Evolutionary conservation across 148 eudicot genomes (phyloP).

Genomic region (Cornus controversa): DNA sequence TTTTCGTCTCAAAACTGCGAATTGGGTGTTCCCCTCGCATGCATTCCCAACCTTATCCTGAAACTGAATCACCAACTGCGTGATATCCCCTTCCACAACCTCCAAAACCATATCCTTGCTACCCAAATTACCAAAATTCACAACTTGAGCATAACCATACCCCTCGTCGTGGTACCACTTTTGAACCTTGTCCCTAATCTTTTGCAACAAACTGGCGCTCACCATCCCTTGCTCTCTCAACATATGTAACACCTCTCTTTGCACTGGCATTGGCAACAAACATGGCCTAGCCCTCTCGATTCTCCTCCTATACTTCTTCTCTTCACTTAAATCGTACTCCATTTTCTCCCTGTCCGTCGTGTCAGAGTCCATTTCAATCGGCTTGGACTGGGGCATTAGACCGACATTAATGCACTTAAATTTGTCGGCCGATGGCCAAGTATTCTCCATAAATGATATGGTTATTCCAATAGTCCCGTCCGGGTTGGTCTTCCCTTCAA

Average conservation of each 20-base stretch:
- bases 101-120: conserved; percentile 91
- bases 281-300: conserved; percentile 68
- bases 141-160: conserved; percentile 87
- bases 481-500: conserved; percentile 76
- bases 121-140: conserved; percentile 89
- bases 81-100: conserved; percentile 97
- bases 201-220: conserved; percentile 80
- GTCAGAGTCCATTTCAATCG: conserved; percentile 70
- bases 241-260: conserved; percentile 58
- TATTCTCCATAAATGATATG: conserved; percentile 65
- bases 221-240: conserved; percentile 62
- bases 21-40: conserved; percentile 79
- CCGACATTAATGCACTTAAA: conserved; percentile 88
- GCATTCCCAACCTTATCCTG: conserved; percentile 97
- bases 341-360: conserved; percentile 82
- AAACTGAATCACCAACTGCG: conserved; percentile 80
- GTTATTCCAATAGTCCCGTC: conserved; percentile 67
- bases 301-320: conserved; percentile 74
- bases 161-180: conserved; percentile 95
- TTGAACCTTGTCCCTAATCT: conserved; percentile 81
- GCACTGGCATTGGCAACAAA: conserved; percentile 61
- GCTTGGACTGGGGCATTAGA: conserved; percentile 74
- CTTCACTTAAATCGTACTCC: conserved; percentile 54
- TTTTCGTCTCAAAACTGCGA: conserved; percentile 63
- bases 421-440: conserved; percentile 70